Evolutionary conservation across 2,329 filamentous ascomycete species (phyloP), one percentile per base, ranked within the genome.

Genomic region (Aspergillus ochraceoroseus): DNA sequence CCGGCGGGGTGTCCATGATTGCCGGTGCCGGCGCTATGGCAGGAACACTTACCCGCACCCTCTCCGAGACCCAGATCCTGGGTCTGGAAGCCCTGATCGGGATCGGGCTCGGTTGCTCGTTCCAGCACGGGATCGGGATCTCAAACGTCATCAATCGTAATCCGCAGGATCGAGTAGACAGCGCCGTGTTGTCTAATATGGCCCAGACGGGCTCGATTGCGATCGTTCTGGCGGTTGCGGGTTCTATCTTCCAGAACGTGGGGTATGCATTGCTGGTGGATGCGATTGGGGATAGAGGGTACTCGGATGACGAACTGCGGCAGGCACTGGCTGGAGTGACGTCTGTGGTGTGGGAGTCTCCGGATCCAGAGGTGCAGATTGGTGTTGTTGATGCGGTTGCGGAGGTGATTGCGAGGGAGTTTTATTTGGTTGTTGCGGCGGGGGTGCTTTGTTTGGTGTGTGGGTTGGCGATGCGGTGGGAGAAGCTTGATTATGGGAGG

Each of bases 21-120:
- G 26, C 39, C 2, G 39, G 25, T 3, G 25, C 25, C 7, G 27
- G 11, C 7, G 27, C 25, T 2, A 35, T 42, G 25, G 32, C 32
- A 9, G 27, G 25, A 25, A 42, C 32, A 5, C 19, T 42, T n/a
- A 4, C 30, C 6, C 71, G 0, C 59, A 12, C 64, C 4, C 20
- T 32, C 6, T 26, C 41, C 0, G 45, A 44, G 11, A 34, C 41
- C 0, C 26, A 22, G 7, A 35, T 47, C 2, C 18, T 47, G 23
- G 45, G 38, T 6, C 32, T 47, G 1, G 45, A 45, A 17, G 45
- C 41, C 3, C 41, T 47, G 2, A 44, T 47, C 9, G 45, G 41
- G 2, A 20, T 45, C 3, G 45, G 45, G 1, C 31, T 47, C 1
- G 45, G 41, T 2, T 44, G 41, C 14, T 47, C 41, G 12, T 47